Conservation (phyloP, 306 rosid genomes). For the Glycine tomentella region DNA sequence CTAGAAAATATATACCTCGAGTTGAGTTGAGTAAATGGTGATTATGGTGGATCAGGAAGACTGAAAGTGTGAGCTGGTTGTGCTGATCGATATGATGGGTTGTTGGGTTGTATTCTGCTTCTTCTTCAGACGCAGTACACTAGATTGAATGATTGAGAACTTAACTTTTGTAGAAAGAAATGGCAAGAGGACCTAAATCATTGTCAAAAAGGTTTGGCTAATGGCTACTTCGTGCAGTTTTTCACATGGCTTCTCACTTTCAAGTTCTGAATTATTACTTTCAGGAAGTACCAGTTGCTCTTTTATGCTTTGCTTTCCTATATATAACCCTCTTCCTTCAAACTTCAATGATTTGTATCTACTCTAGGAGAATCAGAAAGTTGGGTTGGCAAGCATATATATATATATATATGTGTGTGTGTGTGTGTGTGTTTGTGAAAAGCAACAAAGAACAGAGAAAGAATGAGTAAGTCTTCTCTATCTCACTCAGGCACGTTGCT, state of each 20-base stretch:
- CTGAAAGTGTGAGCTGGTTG: not conserved
- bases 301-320: no score
- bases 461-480: not conserved
- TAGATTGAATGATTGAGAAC: conserved; percentile 29
- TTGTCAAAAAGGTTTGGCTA: conserved; percentile 47
- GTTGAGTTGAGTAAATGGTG: not conserved
- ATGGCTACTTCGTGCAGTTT: conserved; percentile 38
- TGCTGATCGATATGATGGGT: not conserved
- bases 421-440: no score
- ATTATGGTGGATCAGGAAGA: not conserved
- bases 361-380: conserved; percentile 26
- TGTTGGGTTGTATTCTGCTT: not conserved
- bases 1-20: conserved; percentile 44
- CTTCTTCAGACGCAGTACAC: conserved; percentile 8
- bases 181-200: conserved; percentile 49
- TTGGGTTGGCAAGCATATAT: conserved; percentile 50
- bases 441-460: conserved; percentile 33
- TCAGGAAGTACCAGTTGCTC: no score
- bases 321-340: no score
- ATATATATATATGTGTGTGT: no score
- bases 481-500: conserved; percentile 40
- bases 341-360: no score
- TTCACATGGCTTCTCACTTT: conserved; percentile 51
- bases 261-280: no score
- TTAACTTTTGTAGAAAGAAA: conserved; percentile 19